Evolutionary conservation across 306 rosid species (phyloP).

Genomic region (Rosa rugosa): DNA sequence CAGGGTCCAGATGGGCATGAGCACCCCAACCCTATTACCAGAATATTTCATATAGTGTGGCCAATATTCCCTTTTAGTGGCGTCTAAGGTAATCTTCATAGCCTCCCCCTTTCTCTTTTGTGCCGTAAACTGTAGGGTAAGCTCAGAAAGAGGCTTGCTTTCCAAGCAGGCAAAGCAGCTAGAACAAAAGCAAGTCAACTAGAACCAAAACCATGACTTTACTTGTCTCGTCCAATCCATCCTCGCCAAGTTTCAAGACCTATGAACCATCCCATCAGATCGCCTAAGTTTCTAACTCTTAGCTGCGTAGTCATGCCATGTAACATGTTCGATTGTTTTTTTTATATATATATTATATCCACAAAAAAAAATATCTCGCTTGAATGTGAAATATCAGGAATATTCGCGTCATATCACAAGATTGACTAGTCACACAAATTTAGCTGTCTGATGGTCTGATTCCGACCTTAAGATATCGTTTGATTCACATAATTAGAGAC

Average conservation of each 20-base stretch:
- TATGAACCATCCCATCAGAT: not conserved
- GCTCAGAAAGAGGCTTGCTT: not conserved
- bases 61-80: not conserved
- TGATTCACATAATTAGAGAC: too few relatives aligned
- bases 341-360: too few relatives aligned
- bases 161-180: constrained; percentile 12
- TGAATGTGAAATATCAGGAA: too few relatives aligned
- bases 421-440: not conserved
- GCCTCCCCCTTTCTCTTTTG: not conserved
- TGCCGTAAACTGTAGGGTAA: not conserved
- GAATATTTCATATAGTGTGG: not conserved
- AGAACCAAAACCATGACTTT: not conserved
- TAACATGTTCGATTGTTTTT: not conserved
- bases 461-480: not conserved
- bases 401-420: too few relatives aligned
- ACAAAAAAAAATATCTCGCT: too few relatives aligned
- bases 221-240: not conserved
- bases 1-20: not conserved
- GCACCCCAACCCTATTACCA: not conserved
- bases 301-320: not conserved
- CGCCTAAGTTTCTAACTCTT: not conserved
- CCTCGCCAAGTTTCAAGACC: not conserved
- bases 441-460: not conserved
- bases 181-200: not conserved
- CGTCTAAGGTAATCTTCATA: not conserved